Evolutionary conservation across 768 basidiomycete species (phyloP), one percentile per base, ranked within the genome.

Genomic region (Lentinula lateritia): DNA sequence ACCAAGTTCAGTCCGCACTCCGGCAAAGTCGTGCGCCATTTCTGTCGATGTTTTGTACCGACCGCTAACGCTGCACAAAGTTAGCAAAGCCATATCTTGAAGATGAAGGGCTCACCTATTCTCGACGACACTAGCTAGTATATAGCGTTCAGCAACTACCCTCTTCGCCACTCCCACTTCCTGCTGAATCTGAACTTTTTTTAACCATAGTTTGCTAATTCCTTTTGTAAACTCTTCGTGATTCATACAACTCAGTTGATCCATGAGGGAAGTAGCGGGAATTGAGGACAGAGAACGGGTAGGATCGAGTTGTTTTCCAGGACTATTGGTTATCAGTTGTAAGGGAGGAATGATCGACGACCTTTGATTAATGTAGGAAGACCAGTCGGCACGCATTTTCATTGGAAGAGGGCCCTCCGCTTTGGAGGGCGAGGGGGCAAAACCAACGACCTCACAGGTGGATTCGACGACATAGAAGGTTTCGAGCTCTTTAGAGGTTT

Each of bases 371-470:
- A 92, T 79, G 68, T 87, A 91, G 0, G 71, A 64, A 1, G 83
- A 80, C 90, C 90, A 92, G 69, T 92, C 90, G 0, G 74, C 74
- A 7, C 90, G 83, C 38, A 82, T 67, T 57, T 64, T 61, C 8
- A 63, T 28, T 12, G 50, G 38, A 66, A n/a, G 8, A 5, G 8
- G 39, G 12, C 20, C 32, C 15, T 52, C 46, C 35, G 45, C 61
- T 39, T 46, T 45, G 43, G 20, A 1, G 34, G 52, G 52, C 32
- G 53, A 52, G 5, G 64, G 48, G 18, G 71, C 66, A 36, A 70
- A 74, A 0, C 88, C 89, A 58, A 90, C 79, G 36, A 87, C 85
- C 66, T 92, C 90, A 67, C 90, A 90, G 0, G 90, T 92, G 20
- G 80, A 69, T 62, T 89, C 88, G 1, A 93, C 72, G 32, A 90